phyloP scores from a whole-genome alignment of 2,329 filamentous ascomycete species.

The Pseudonectria buxi region DNA sequence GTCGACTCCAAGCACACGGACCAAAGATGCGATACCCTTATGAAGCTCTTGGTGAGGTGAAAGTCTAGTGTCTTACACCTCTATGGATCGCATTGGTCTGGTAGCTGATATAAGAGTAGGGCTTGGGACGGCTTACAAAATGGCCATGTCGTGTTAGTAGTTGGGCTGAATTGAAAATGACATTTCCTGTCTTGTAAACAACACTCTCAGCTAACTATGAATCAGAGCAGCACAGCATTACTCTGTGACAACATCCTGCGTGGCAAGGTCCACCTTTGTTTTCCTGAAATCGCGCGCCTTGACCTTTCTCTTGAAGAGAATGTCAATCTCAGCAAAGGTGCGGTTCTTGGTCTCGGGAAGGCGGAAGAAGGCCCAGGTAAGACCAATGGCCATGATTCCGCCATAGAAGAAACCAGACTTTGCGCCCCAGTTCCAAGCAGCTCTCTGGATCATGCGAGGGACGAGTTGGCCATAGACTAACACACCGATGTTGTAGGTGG shows the following conservation, averaged over 20 bases:
- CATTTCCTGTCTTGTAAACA: too few relatives aligned
- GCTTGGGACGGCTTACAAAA: too few relatives aligned
- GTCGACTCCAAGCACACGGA: conserved; percentile 3
- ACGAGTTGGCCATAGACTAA: conserved; percentile 40
- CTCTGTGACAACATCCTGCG: neutral
- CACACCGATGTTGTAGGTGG: conserved; percentile 41
- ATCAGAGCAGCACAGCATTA: too few relatives aligned
- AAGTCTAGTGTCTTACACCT: too few relatives aligned
- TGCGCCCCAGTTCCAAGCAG: conserved; percentile 40
- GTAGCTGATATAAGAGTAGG: too few relatives aligned
- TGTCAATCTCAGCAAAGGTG: conserved; percentile 49
- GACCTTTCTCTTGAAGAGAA: conserved; percentile 42
- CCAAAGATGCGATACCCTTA: conserved; percentile 3
- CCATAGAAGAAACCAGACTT: conserved; percentile 41
- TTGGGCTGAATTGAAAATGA: too few relatives aligned
- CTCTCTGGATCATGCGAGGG: conserved; percentile 39
- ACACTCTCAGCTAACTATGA: too few relatives aligned
- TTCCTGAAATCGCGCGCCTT: conserved; percentile 35
- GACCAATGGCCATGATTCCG: conserved; percentile 35
- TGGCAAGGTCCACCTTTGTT: conserved; percentile 20
- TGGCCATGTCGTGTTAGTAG: too few relatives aligned
- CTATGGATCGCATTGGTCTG: too few relatives aligned
- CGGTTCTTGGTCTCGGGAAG: conserved; percentile 48
- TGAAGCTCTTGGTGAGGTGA: too few relatives aligned
- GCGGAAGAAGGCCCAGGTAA: conserved; percentile 46